Percentiles rank a stretch among this genome's conserved stretches.
phyloP scores from a whole-genome alignment of 2,329 filamentous ascomycete species.

The Monilinia polystroma region DNA sequence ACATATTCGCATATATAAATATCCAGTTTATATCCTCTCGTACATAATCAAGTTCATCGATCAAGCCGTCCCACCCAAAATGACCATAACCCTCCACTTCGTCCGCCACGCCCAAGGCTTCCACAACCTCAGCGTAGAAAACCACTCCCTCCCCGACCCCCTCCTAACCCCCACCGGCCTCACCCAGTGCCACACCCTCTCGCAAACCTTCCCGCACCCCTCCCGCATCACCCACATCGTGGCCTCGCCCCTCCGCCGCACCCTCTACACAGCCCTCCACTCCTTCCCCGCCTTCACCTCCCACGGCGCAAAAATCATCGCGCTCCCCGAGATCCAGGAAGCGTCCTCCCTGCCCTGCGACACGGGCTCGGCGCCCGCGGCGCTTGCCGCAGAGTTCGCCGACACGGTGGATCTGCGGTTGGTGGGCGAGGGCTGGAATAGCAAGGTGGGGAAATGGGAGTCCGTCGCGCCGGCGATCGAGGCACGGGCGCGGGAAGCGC shows the following conservation, averaged over 20 bases:
- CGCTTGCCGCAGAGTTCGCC: not conserved
- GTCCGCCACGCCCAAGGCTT: conserved; percentile 75
- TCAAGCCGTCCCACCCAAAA: not conserved
- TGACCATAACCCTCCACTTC: conserved; percentile 54
- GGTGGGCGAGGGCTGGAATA: conserved; percentile 15
- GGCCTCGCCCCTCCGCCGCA: conserved; percentile 77
- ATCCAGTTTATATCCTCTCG: not conserved
- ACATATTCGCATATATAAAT: not conserved
- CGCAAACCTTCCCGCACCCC: conserved; percentile 63
- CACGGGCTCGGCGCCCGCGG: conserved; percentile 50
- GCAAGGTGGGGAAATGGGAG: conserved; percentile 36
- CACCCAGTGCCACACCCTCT: conserved; percentile 68
- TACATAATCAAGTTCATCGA: not conserved
- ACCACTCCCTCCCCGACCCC: conserved; percentile 75
- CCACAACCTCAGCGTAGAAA: conserved; percentile 72
- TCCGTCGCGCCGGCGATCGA: conserved; percentile 37
- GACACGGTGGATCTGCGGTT: conserved; percentile 7
- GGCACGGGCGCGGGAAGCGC: conserved; percentile 56
- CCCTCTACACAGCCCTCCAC: conserved; percentile 72
- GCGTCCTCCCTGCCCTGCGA: conserved; percentile 74
- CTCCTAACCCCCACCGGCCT: conserved; percentile 73
- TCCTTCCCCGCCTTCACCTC: conserved; percentile 61
- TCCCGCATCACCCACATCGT: conserved; percentile 66
- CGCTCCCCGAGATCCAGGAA: conserved; percentile 77
- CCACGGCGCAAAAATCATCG: conserved; percentile 49